Conservation (phyloP, 208 protist species). For the Trypanosoma melophagium region DNA sequence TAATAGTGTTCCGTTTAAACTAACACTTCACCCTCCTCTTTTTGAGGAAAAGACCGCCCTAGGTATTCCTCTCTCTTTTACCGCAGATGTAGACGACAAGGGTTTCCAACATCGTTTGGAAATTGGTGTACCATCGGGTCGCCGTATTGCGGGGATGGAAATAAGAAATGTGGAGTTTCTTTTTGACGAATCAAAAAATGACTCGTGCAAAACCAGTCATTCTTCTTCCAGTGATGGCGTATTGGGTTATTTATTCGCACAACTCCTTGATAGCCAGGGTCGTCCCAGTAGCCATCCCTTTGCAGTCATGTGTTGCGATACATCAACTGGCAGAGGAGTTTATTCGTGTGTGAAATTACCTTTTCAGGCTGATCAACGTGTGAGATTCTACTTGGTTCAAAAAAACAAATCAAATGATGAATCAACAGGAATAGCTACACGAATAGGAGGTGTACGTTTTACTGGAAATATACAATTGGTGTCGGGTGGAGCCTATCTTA, state of each 20-base stretch:
- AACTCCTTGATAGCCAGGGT: conserved; percentile 39
- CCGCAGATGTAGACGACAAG: conserved; percentile 6
- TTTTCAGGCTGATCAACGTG: conserved; percentile 32
- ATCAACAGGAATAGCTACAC: background rate
- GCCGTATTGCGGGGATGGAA: conserved; percentile 19
- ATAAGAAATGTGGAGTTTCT: conserved; percentile 31
- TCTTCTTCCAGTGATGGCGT: conserved; percentile 7
- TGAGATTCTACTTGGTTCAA: conserved; percentile 30
- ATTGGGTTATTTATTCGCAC: conserved; percentile 32
- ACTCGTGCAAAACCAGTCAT: background rate
- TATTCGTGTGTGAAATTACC: conserved; percentile 23
- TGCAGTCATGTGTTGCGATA: conserved; percentile 27
- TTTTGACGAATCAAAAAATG: conserved; percentile 15
- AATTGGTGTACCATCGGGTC: conserved; percentile 22
- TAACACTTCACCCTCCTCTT: conserved; percentile 26
- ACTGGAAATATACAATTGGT: conserved; percentile 11
- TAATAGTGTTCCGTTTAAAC: conserved; percentile 32
- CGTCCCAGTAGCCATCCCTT: conserved; percentile 37
- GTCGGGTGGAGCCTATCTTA: background rate
- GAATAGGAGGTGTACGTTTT: conserved; percentile 23
- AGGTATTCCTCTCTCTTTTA: conserved; percentile 23
- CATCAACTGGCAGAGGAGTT: conserved; percentile 19
- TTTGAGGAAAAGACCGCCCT: conserved; percentile 12
- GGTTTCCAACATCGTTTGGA: conserved; percentile 32
- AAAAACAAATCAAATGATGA: conserved; percentile 9